Evolutionary conservation across 169 alveolate genomes (phyloP).

Genomic region (Babesia gibsoni): DNA sequence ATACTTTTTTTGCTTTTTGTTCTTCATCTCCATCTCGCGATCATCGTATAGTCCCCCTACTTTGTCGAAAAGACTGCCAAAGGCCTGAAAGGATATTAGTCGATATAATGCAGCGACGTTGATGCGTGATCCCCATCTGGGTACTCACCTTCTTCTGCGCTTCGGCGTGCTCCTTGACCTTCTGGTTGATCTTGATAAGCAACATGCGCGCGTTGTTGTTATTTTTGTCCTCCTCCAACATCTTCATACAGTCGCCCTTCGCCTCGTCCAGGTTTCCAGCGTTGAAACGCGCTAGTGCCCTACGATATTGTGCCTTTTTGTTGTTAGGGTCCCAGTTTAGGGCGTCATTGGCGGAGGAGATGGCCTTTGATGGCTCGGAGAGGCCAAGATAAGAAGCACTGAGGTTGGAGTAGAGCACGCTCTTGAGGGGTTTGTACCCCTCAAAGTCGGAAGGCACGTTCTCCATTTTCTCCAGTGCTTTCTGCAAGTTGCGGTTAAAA

Average conservation of each 20-base stretch:
- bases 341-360: conserved; percentile 43
- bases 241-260: conserved; percentile 31
- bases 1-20: conserved; percentile 68
- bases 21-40: conserved; percentile 71
- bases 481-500: background rate
- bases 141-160: conserved; percentile 48
- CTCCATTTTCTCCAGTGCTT: conserved; percentile 34
- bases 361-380: conserved; percentile 31
- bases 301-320: conserved; percentile 60
- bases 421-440: conserved; percentile 27
- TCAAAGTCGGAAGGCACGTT: conserved; percentile 3
- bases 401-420: conserved; percentile 47
- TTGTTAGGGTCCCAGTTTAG: conserved; percentile 31
- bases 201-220: conserved; percentile 50
- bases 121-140: too few relatives aligned
- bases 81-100: conserved; percentile 54
- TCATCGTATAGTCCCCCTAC: conserved; percentile 80
- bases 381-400: conserved; percentile 49
- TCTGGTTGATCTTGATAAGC: conserved; percentile 18
- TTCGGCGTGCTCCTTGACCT: conserved; percentile 7
- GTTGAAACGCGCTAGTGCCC: conserved; percentile 56
- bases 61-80: conserved; percentile 75
- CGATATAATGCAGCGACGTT: too few relatives aligned
- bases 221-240: conserved; percentile 21
- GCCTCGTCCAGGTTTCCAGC: conserved; percentile 60